Conservation (phyloP, 768 basidiomycete genomes). For the Xerocomellus amylosporus region DNA sequence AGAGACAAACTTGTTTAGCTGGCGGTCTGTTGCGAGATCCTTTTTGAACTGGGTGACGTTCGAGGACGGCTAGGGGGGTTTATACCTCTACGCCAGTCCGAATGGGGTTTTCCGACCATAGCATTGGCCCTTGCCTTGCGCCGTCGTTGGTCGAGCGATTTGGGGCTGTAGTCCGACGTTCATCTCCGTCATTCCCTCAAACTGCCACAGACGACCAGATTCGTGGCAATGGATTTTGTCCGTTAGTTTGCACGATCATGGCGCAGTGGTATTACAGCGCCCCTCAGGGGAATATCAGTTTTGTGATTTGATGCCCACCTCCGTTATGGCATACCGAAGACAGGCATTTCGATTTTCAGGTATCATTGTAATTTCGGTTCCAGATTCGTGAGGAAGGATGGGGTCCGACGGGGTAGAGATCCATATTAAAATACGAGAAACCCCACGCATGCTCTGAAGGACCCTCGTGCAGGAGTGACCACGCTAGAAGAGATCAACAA, state of each 20-base stretch:
- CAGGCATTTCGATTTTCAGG: background rate
- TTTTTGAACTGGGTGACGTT: background rate
- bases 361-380: background rate
- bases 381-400: no score
- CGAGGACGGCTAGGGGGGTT: background rate
- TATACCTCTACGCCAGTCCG: background rate
- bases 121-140: background rate
- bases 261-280: background rate
- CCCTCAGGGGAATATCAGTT: background rate
- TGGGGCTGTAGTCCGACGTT: background rate
- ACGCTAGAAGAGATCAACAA: no score
- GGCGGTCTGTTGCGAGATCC: background rate
- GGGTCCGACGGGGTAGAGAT: no score
- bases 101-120: background rate
- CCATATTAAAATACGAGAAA: no score
- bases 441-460: no score
- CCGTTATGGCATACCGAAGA: background rate
- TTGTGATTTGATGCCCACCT: background rate
- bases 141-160: background rate
- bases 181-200: background rate
- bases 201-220: no score
- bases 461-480: no score
- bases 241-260: no score
- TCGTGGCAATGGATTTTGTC: no score
- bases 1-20: slow-evolving; percentile 3